These are phyloP conservation scores for Aulographum hederae DNA, from an alignment of 2,329 filamentous ascomycete species.

Conservation along the genomic window DNA sequence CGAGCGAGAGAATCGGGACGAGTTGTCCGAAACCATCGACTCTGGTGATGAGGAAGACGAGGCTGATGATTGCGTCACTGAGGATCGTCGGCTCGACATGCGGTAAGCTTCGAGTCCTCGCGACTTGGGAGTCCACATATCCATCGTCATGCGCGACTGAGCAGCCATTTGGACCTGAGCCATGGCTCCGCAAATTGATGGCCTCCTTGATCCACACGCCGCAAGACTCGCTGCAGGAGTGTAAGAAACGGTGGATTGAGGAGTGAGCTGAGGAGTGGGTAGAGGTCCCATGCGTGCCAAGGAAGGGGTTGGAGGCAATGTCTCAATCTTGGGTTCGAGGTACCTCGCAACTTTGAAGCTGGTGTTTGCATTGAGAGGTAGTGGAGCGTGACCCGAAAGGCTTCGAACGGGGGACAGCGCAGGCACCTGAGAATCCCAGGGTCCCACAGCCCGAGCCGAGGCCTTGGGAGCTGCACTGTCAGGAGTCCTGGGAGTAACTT, in stretches of 20 bases:
- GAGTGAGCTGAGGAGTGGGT: conserved; percentile 44
- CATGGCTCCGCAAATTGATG: conserved; percentile 42
- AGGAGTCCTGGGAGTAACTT: conserved; percentile 17
- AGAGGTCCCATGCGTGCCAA: conserved; percentile 35
- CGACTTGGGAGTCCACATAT: conserved; percentile 25
- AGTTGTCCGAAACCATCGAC: conserved; percentile 43
- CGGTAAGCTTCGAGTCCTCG: conserved; percentile 17
- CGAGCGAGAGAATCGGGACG: conserved; percentile 34
- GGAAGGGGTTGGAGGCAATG: conserved; percentile 33
- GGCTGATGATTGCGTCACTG: conserved; percentile 28
- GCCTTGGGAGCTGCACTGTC: conserved; percentile 1
- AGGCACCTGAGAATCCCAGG: conserved; percentile 8
- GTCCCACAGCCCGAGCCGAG: conserved; percentile 5
- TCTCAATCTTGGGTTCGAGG: conserved; percentile 31
- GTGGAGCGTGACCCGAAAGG: conserved; percentile 9
- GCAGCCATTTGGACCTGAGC: conserved; percentile 35
- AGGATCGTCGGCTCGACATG: conserved; percentile 18
- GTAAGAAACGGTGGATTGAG: conserved; percentile 31
- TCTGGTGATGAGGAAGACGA: conserved; percentile 38
- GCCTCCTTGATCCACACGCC: conserved; percentile 27
- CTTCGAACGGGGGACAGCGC: conserved; percentile 6
- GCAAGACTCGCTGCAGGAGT: conserved; percentile 43
- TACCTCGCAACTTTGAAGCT: conserved; percentile 19
- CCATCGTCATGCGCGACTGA: conserved; percentile 35
- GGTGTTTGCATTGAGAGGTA: conserved; percentile 3